Evolutionary conservation across 495 filamentous ascomycete genomes (phyloP).

Genomic region (Aeminium ludgeri): DNA sequence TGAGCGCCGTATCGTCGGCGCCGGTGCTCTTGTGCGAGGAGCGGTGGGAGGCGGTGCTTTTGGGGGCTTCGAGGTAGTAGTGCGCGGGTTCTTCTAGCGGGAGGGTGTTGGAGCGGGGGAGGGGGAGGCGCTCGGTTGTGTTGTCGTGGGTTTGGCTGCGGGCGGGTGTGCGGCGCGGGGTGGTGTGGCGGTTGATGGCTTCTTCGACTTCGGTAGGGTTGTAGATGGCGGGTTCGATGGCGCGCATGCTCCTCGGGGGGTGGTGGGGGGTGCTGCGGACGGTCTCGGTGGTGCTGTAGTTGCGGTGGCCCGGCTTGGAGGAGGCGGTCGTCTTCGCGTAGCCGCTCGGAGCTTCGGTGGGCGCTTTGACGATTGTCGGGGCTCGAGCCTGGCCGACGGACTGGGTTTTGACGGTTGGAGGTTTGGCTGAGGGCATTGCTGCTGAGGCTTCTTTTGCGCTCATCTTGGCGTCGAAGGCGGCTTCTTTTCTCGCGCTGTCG

Average conservation of each 20-base stretch:
- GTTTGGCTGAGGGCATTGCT: too few species aligned
- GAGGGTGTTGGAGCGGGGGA: constrained; percentile 3
- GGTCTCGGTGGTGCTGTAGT: too few species aligned
- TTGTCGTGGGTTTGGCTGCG: constrained; percentile 10
- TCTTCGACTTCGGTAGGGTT: constrained; percentile 12
- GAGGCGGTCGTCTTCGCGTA: too few species aligned
- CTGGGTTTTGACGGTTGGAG: too few species aligned
- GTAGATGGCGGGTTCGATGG: constrained; percentile 10
- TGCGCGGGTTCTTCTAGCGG: not conserved
- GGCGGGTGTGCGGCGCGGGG: constrained; percentile 8
- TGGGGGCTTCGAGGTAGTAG: constrained; percentile 3
- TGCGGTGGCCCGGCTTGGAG: too few species aligned
- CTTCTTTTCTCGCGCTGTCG: constrained; percentile 22
- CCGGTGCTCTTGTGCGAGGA: not conserved
- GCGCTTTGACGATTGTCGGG: too few species aligned
- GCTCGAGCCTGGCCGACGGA: too few species aligned
- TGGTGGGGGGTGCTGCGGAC: constrained; percentile 12
- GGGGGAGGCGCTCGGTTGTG: not conserved
- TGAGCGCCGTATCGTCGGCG: constrained; percentile 2
- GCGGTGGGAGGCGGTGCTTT: not conserved
- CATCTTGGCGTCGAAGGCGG: too few species aligned
- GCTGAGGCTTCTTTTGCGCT: too few species aligned
- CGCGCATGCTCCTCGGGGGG: constrained; percentile 10
- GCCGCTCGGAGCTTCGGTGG: too few species aligned
- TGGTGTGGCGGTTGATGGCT: constrained; percentile 12